A percentile compares a stretch with the other conserved stretches of the same genome.
Evolutionary conservation across 75 land plant genomes (phyloP).

Genomic region (Ceratopteris richardii): DNA sequence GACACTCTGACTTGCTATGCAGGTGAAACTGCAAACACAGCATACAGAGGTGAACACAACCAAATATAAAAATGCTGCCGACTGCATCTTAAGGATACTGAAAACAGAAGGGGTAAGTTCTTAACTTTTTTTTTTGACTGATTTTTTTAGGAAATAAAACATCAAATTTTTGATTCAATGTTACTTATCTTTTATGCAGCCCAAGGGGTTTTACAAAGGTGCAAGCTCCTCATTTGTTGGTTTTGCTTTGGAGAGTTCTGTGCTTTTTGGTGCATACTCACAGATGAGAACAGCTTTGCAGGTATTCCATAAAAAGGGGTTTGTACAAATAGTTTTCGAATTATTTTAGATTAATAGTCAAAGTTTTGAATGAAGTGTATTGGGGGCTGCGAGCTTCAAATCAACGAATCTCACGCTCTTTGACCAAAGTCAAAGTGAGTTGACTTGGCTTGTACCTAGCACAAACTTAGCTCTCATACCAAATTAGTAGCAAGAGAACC

Average conservation of each 20-base stretch:
- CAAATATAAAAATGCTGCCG: slow-evolving; percentile 57
- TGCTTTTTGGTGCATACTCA: slow-evolving; percentile 85
- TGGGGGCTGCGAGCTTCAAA: no score
- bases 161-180: no score
- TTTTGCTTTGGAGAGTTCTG: slow-evolving; percentile 83
- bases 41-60: slow-evolving; percentile 45
- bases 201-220: slow-evolving; percentile 84
- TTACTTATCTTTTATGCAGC: slow-evolving; percentile 31
- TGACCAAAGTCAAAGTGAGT: no score
- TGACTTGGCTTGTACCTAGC: no score
- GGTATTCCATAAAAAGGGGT: slow-evolving; percentile 32
- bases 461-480: no score
- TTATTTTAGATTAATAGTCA: no score
- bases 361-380: background rate
- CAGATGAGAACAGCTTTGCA: slow-evolving; percentile 68
- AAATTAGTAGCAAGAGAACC: no score
- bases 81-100: slow-evolving; percentile 62
- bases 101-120: slow-evolving; percentile 63
- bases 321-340: no score
- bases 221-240: slow-evolving; percentile 94
- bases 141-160: background rate
- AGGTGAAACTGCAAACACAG: slow-evolving; percentile 85
- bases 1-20: no score
- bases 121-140: background rate
- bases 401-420: no score